Percentiles rank a stretch among this genome's conserved stretches.
phyloP scores from a whole-genome alignment of 345 rosid genomes.

The Carallia brachiata region DNA sequence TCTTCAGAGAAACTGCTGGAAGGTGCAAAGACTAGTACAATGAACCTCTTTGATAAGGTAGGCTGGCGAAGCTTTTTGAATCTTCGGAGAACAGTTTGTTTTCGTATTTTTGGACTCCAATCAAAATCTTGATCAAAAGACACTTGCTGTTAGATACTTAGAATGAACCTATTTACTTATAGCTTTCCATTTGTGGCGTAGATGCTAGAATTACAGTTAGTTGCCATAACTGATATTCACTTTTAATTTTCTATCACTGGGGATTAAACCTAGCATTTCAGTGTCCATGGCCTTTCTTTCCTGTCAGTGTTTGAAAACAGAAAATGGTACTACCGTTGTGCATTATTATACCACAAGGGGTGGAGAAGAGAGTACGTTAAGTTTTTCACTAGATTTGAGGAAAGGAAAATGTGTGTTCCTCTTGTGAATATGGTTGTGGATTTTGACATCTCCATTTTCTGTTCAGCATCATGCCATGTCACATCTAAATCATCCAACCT shows the following conservation, averaged over 20 bases:
- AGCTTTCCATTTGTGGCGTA: background rate
- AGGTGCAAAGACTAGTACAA: slow-evolving; percentile 69
- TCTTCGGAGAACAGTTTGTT: background rate
- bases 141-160: background rate
- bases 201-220: background rate
- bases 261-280: too few species aligned
- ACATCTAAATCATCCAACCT: slow-evolving; percentile 2
- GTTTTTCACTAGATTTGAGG: background rate
- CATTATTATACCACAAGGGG: too few species aligned
- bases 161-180: background rate
- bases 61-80: background rate
- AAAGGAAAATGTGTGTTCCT: background rate
- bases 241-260: too few species aligned
- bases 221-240: background rate
- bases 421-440: slow-evolving; percentile 12
- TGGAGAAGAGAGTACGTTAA: too few species aligned
- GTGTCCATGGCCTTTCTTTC: too few species aligned
- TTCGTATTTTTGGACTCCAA: background rate
- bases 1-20: slow-evolving; percentile 46
- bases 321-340: too few species aligned
- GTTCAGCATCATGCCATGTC: slow-evolving; percentile 57
- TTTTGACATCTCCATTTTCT: slow-evolving; percentile 71
- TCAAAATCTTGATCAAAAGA: background rate
- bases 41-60: slow-evolving; percentile 96
- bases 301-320: too few species aligned